A percentile compares a stretch with the other conserved stretches of the same genome.
These are phyloP conservation scores for Erysimum pusillum DNA, from an alignment of 441 rosid species.

Conservation along the genomic window DNA sequence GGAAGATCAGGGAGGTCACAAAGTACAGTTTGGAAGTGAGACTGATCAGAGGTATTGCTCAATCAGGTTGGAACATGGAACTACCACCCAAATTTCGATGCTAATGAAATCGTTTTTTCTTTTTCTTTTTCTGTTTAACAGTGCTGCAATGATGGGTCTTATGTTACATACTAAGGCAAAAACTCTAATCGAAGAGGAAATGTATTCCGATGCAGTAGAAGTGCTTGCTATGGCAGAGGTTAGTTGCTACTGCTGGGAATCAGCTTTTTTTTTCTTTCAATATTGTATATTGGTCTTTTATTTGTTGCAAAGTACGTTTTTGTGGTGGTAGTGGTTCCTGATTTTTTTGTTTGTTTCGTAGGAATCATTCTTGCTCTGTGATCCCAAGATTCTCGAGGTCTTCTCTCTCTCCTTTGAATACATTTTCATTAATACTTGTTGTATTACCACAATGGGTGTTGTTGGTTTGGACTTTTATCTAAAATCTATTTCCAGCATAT, in stretches of 20 bases:
- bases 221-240: constrained; percentile 95
- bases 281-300: not conserved
- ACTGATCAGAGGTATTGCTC: constrained; percentile 73
- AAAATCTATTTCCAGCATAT: constrained; percentile 7
- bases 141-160: constrained; percentile 88
- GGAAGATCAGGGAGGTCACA: constrained; percentile 84
- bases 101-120: not conserved
- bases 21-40: constrained; percentile 70
- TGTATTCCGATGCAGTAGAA: constrained; percentile 81
- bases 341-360: constrained; percentile 43
- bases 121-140: constrained; percentile 41
- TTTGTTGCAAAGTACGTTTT: not conserved
- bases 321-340: constrained; percentile 15
- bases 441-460: not conserved
- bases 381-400: constrained; percentile 82
- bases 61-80: not conserved
- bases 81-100: not conserved
- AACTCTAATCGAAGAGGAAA: constrained; percentile 60
- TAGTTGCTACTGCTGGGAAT: constrained; percentile 35
- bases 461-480: constrained; percentile 7
- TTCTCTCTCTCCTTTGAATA: constrained; percentile 34
- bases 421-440: not conserved
- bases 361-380: constrained; percentile 90
- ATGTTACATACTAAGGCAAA: constrained; percentile 87
- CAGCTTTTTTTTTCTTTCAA: not conserved